These are phyloP conservation scores for Rhododendron simsii DNA, from an alignment of 148 eudicot species.

Conservation along the genomic window DNA sequence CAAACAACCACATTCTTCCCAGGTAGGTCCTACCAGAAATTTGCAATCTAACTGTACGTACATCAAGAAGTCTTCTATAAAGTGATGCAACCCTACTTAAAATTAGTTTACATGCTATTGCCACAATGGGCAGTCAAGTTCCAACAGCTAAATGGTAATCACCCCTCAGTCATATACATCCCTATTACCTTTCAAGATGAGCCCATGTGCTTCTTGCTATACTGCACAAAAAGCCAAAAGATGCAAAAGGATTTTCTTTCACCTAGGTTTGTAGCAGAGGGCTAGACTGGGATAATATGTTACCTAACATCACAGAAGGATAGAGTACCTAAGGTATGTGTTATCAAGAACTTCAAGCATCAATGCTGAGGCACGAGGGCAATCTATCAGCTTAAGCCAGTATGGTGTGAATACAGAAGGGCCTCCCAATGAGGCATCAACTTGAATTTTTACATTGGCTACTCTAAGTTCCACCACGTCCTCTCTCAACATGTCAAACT, in stretches of 20 bases:
- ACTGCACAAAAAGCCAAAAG: not conserved
- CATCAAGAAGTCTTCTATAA: not conserved
- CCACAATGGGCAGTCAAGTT: not conserved
- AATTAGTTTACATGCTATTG: not conserved
- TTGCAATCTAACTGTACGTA: not conserved
- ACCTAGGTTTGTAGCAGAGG: not conserved
- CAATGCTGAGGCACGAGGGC: not conserved
- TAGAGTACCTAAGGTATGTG: not conserved
- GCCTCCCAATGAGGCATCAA: not conserved
- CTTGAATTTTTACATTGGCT: not conserved
- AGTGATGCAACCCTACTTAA: not conserved
- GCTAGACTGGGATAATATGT: not conserved
- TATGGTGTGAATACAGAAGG: not conserved
- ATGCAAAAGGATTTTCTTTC: not conserved
- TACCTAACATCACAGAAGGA: not conserved
- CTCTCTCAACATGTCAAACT: too few relatives aligned
- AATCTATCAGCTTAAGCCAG: not conserved
- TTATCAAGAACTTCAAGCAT: not conserved
- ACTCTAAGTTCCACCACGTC: not conserved
- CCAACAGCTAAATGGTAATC: not conserved
- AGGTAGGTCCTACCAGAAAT: not conserved
- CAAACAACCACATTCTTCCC: not conserved
- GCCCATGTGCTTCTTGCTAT: not conserved
- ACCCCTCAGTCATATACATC: not conserved
- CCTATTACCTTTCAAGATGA: not conserved